Conservation (phyloP, 164 flowering plant genomes). For the Tetrastigma voinierianum region DNA sequence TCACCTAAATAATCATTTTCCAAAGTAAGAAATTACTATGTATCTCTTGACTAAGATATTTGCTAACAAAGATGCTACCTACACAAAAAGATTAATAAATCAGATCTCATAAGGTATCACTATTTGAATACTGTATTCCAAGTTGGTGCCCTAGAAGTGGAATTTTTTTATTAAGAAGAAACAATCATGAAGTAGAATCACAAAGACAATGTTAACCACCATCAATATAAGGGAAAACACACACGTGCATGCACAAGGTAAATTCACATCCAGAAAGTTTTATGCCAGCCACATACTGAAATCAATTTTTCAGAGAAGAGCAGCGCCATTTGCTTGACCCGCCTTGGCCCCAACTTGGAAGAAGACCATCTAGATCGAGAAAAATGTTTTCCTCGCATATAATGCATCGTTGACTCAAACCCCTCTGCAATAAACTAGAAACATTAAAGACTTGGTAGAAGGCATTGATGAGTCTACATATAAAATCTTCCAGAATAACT, state of each 20-base stretch:
- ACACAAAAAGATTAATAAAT: not conserved
- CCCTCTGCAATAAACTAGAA: conserved; percentile 47
- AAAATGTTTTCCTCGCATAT: conserved; percentile 83
- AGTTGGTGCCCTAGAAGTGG: too few relatives aligned
- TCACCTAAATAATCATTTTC: not conserved
- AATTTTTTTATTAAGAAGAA: too few relatives aligned
- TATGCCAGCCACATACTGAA: not conserved
- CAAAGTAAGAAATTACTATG: not conserved
- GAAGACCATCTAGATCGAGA: conserved; percentile 84
- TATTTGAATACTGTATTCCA: too few relatives aligned
- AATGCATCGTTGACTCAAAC: conserved; percentile 70
- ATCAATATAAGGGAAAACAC: not conserved
- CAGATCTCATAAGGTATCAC: not conserved
- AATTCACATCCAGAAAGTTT: not conserved
- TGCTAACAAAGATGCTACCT: not conserved
- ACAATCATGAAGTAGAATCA: not conserved
- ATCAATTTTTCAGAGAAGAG: not conserved
- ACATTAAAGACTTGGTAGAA: conserved; percentile 5
- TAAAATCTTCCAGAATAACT: not conserved
- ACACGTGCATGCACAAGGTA: not conserved
- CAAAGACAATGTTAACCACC: not conserved
- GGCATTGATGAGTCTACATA: not conserved
- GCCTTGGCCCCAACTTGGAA: conserved; percentile 82
- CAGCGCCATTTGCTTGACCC: conserved; percentile 74
- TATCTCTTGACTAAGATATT: not conserved